Evolutionary conservation across 129 eudicot species (phyloP), one percentile per base, ranked within the genome.

Genomic region (Chrysanthemum makinoi): DNA sequence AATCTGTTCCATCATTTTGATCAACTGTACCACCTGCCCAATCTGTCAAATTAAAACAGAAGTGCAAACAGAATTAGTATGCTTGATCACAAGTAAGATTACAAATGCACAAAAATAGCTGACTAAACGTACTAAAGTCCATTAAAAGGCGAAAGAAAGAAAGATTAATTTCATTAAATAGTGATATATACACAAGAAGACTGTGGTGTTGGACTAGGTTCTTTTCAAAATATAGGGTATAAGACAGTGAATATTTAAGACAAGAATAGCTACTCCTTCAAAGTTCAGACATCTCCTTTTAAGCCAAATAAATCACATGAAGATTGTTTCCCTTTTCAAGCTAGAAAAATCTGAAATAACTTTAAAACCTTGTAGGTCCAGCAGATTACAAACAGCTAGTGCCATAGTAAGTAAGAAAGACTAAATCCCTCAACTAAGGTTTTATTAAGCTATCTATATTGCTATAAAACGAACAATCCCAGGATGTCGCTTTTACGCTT

Each of bases 1-100:
- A 70, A 72, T 69, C 63, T 16, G 66, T 69, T 77, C 80, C 87
- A 72, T 73, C 49, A 70, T 70, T 83, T 74, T 12, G 20, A 47
- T 68, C 83, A 64, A 47, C 57, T 22, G 75, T 59, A 64, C 69
- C 78, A 52, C 91, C 95, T 81, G 84, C 74, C 70, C 77, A 39
- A 44, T 19, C 30, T 56, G 70, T 66, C 28, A 47, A 47, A 48
- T 62, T 52, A 22, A 24, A 62, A 56, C 28, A 17, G 24, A 60
- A 19, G n/a, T 59, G 43, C 16, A 75, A 57, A 77, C n/a, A 63
- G 20, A 62, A 73, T 52, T 33, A 54, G 44, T 16, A 65, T 22
- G 18, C 5, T 28, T 22, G 70, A 62, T 59, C 46, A 11, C 47
- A 59, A 58, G 12, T 51, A 73, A 64, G 47, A 43, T 26, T 74